Evolutionary conservation across 371 early-diverging fungal genomes (phyloP).

Genomic region (Actinomortierella wolfii): DNA sequence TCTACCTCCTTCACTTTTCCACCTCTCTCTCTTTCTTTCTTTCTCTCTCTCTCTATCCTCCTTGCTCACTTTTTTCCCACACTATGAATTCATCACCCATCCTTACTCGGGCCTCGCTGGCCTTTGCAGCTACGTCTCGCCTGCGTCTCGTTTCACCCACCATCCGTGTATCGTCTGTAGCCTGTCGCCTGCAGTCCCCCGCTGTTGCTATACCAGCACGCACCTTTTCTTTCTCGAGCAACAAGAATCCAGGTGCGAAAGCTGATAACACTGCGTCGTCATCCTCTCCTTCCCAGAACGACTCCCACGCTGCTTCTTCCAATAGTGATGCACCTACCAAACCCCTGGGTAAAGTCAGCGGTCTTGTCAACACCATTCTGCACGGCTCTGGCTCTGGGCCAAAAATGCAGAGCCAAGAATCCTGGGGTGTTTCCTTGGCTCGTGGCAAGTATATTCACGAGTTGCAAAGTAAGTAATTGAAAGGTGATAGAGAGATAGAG

Average conservation of each 20-base stretch:
- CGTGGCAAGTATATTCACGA: slow-evolving; percentile 92
- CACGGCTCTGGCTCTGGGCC: slow-evolving; percentile 42
- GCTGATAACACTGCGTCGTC: not conserved
- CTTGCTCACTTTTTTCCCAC: too few relatives aligned
- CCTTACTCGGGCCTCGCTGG: not conserved
- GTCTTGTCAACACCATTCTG: slow-evolving; percentile 45
- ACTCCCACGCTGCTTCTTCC: not conserved
- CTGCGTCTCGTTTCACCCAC: not conserved
- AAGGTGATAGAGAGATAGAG: not conserved
- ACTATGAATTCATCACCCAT: not conserved
- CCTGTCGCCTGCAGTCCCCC: too few relatives aligned
- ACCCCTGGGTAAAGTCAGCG: slow-evolving; percentile 43
- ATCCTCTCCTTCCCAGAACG: slow-evolving; percentile 5
- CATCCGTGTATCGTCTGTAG: too few relatives aligned
- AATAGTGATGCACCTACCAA: slow-evolving; percentile 12
- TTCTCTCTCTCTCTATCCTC: not conserved
- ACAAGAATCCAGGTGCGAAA: slow-evolving; percentile 9
- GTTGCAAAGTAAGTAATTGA: slow-evolving; percentile 63
- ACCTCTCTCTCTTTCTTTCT: not conserved
- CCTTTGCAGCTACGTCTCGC: not conserved
- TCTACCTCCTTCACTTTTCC: not conserved
- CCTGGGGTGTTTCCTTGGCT: slow-evolving; percentile 60
- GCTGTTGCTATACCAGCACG: not conserved
- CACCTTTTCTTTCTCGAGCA: slow-evolving; percentile 1
- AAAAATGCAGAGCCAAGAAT: slow-evolving; percentile 41